Base-by-base conservation (phyloP, 23 red algal genomes). In the Cyanidiococcus yangmingshanensis region DNA sequence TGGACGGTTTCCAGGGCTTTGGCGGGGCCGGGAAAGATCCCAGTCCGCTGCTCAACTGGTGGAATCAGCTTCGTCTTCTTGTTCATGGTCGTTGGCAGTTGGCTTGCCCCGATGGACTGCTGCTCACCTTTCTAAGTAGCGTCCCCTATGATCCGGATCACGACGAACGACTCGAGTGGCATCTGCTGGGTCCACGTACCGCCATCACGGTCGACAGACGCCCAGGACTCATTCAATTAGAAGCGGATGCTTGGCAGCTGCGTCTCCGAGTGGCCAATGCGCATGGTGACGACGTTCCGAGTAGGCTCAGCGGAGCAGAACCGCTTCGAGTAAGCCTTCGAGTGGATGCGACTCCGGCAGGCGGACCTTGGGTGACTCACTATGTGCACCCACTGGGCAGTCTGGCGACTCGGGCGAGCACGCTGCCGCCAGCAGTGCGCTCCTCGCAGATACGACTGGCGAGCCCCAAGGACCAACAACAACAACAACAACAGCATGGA, bases 41-140 rank as follows among this genome's bases (percentile, higher is more conserved):
- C 16, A 71, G 63, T 71, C 63, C 63, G 32, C 63, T 71, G 63
- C 63, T 71, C 63, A 71, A 71, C 63, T 71, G 63, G 63, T 71
- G 63, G 63, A 71, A 71, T 71, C 63, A 71, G 27, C n/a, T 71
- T 12, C 7, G 63, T 7, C 63, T 71, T 12, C 27, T 71, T 12
- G 27, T 71, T 25, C 63, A 71, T 29, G 63, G 63, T 29, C 63
- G 63, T 35, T 71, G 63, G 63, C 21, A 7, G 27, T 29, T 71
- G 63, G 16, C 3, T 29, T 71, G 63, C 63, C 63, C 63, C 63
- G 63, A 71, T 2, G 63, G 63, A 12, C 27, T 71, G 7, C 63
- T 27, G 32, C 3, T 71, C 7, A 12, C 7, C 63, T 29, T 71
- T 12, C 27, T 71, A 29, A 35, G 32, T 30, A 25, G 63, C 21